Conservation (phyloP, 352 stramenopile species). For the Phytophthora brassicae region DNA sequence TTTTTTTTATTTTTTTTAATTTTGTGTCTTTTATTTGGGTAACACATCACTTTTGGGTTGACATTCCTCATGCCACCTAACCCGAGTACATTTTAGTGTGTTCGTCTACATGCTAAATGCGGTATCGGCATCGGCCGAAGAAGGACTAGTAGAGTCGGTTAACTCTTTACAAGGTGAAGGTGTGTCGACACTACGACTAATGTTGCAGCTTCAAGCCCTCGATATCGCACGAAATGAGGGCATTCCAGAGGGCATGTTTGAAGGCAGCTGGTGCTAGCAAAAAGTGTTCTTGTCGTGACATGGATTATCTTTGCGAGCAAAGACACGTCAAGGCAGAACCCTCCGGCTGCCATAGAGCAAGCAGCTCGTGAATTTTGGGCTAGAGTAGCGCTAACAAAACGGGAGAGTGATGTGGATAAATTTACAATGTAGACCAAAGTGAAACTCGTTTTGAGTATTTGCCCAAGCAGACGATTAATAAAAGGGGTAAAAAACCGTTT, state of each 20-base stretch:
- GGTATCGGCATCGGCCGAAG: no score
- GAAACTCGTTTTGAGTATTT: conserved; percentile 13
- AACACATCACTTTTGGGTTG: no score
- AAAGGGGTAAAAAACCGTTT: conserved; percentile 4
- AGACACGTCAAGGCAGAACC: not conserved
- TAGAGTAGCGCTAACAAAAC: not conserved
- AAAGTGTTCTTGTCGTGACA: not conserved
- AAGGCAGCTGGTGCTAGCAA: not conserved
- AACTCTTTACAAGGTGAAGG: no score
- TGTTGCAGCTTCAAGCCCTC: not conserved
- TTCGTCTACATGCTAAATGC: no score
- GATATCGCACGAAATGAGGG: not conserved
- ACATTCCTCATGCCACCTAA: no score
- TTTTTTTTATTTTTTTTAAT: no score
- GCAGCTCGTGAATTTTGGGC: not conserved
- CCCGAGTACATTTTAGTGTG: no score
- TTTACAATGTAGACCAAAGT: conserved; percentile 7
- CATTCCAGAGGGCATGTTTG: not conserved
- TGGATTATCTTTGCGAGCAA: not conserved
- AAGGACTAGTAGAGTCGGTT: no score
- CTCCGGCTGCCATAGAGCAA: not conserved
- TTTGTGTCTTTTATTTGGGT: no score
- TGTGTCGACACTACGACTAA: no score
- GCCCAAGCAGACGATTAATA: not conserved
- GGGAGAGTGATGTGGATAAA: not conserved